Evolutionary conservation across 2,329 filamentous ascomycete species (phyloP).

Genomic region (Cryphonectria carpinicola): DNA sequence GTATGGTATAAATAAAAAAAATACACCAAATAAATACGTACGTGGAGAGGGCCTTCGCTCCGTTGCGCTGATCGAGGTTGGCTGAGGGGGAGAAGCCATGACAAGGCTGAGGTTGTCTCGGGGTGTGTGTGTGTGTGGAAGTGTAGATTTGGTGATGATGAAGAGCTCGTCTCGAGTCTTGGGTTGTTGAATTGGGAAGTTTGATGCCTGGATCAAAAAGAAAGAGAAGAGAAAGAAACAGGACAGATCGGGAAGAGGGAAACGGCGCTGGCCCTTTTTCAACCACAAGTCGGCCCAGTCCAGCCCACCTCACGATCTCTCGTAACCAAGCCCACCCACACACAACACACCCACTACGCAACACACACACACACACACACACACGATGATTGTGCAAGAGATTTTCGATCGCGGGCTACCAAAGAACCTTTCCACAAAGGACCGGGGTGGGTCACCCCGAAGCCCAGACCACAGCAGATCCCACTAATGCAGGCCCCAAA

Average conservation of each 20-base stretch:
- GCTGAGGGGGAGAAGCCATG: slow-evolving; percentile 18
- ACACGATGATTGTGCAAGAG: slow-evolving; percentile 1
- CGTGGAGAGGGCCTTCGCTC: slow-evolving; percentile 17
- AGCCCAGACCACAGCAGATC: slow-evolving; percentile 9
- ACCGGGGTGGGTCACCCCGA: slow-evolving; percentile 21
- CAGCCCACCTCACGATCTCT: neutral
- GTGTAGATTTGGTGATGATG: neutral
- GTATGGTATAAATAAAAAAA: neutral
- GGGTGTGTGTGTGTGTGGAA: neutral
- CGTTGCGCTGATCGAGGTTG: slow-evolving; percentile 14
- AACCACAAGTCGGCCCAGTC: neutral
- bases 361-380: no score
- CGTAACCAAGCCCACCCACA: neutral
- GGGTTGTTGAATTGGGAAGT: neutral
- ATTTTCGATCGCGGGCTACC: slow-evolving; percentile 2
- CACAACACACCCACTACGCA: neutral
- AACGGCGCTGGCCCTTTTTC: slow-evolving; percentile 9
- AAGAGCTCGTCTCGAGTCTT: neutral
- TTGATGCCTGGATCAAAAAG: neutral
- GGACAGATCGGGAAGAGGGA: neutral
- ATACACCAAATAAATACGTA: neutral
- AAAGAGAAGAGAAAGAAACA: neutral
- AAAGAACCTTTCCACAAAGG: neutral
- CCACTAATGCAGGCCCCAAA: slow-evolving; percentile 15
- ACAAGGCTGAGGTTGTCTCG: slow-evolving; percentile 8